These are phyloP conservation scores for Arthrobotrys sphaeroides DNA, from an alignment of 2,329 filamentous ascomycete genomes.

Conservation along the genomic window DNA sequence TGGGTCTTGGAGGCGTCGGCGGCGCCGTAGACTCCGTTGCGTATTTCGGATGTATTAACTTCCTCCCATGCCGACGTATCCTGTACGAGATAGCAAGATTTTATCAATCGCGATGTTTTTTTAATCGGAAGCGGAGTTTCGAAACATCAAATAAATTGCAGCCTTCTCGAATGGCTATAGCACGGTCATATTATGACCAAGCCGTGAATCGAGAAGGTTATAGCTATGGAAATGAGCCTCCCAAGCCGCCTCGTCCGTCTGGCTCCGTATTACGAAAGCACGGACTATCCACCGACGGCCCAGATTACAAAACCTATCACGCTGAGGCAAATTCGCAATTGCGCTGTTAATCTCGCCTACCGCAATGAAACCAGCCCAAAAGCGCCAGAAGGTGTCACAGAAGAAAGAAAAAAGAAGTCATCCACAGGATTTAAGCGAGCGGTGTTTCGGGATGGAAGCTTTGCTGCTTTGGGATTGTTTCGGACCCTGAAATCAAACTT, in stretches of 20 bases:
- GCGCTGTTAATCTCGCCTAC: constrained; percentile 39
- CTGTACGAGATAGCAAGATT: neutral
- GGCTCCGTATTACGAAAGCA: constrained; percentile 12
- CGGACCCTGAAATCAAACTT: constrained; percentile 46
- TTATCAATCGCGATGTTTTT: neutral
- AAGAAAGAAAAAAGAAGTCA: constrained; percentile 11
- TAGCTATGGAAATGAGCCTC: constrained; percentile 22
- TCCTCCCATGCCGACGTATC: neutral
- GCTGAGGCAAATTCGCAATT: constrained; percentile 5
- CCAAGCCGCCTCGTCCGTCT: neutral
- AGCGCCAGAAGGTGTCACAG: constrained; percentile 28
- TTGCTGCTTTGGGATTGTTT: constrained; percentile 31
- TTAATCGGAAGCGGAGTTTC: too few relatives aligned
- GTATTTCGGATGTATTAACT: neutral
- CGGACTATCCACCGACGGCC: neutral
- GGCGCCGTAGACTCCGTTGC: neutral
- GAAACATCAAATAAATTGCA: neutral
- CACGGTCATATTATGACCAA: constrained; percentile 2
- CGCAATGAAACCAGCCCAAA: constrained; percentile 12
- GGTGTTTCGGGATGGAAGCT: constrained; percentile 22
- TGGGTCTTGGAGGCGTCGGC: neutral
- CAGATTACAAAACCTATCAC: constrained; percentile 4
- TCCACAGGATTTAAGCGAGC: constrained; percentile 37
- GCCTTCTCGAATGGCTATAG: constrained; percentile 15
- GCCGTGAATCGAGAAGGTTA: neutral